phyloP scores from a whole-genome alignment of 495 filamentous ascomycete species.

The Glarea lozoyensis region DNA sequence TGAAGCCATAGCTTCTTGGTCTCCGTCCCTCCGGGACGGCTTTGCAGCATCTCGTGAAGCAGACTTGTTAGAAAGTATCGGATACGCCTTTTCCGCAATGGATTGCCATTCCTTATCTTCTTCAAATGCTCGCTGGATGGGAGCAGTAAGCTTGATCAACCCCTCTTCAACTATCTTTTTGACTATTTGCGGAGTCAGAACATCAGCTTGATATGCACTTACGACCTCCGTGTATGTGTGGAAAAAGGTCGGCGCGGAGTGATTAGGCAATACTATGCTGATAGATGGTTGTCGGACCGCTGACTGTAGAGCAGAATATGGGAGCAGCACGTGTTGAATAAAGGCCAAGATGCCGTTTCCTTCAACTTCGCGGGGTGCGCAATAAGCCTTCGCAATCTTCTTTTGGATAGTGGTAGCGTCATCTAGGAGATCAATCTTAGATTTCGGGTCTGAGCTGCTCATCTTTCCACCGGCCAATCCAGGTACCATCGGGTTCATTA shows the following conservation, averaged over 20 bases:
- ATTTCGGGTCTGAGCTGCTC: conserved; percentile 26
- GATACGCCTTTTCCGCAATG: conserved; percentile 52
- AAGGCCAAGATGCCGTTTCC: conserved; percentile 53
- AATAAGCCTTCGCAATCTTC: conserved; percentile 54
- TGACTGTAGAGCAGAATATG: too few relatives aligned
- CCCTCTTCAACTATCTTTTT: conserved; percentile 49
- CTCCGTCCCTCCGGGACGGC: too few relatives aligned
- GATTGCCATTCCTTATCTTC: conserved; percentile 50
- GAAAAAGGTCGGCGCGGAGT: too few relatives aligned
- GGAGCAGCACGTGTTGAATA: conserved; percentile 51
- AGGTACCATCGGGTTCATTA: conserved; percentile 56
- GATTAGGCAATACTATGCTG: too few relatives aligned
- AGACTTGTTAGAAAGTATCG: conserved; percentile 39
- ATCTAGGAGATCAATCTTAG: conserved; percentile 59
- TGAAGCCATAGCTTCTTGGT: too few relatives aligned
- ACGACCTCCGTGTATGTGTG: too few relatives aligned
- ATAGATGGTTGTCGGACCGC: too few relatives aligned
- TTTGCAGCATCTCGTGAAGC: too few relatives aligned
- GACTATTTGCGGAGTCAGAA: conserved; percentile 52
- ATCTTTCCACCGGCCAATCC: conserved; percentile 52
- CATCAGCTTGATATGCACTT: too few relatives aligned
- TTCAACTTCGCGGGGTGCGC: conserved; percentile 45
- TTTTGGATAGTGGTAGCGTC: conserved; percentile 39
- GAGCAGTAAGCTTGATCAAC: conserved; percentile 41
- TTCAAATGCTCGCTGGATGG: conserved; percentile 47